A percentile compares a stretch with the other conserved stretches of the same genome.
Evolutionary conservation across 2,329 filamentous ascomycete species (phyloP).

Genomic region (Cytospora piceicola): DNA sequence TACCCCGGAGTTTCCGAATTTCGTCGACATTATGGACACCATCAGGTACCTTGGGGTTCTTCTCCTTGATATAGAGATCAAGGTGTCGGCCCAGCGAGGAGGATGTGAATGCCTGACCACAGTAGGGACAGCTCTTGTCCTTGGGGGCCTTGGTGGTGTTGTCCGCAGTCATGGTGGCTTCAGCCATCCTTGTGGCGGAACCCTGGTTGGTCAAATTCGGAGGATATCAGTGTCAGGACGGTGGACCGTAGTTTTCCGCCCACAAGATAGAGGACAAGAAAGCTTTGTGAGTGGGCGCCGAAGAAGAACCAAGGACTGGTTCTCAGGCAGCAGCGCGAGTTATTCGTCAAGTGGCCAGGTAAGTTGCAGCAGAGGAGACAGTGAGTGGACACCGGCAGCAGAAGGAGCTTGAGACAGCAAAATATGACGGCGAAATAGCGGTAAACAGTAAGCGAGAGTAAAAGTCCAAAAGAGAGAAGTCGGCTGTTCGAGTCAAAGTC

Average conservation of each 20-base stretch:
- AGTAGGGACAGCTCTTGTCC: slow-evolving; percentile 88
- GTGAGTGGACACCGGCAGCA: not conserved
- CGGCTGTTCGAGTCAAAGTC: not conserved
- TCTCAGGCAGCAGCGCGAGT: not conserved
- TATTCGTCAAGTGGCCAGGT: not conserved
- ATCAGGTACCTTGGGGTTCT: slow-evolving; percentile 86
- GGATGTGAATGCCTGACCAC: slow-evolving; percentile 86
- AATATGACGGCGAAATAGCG: not conserved
- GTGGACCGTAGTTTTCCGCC: slow-evolving; percentile 12
- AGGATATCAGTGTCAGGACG: slow-evolving; percentile 4
- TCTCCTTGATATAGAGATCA: slow-evolving; percentile 91
- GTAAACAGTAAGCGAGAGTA: not conserved
- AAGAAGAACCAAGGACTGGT: not conserved
- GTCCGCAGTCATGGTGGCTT: slow-evolving; percentile 41
- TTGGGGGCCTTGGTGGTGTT: slow-evolving; percentile 63
- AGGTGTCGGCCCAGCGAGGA: slow-evolving; percentile 92
- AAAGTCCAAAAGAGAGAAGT: slow-evolving; percentile 1
- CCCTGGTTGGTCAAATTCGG: slow-evolving; percentile 13
- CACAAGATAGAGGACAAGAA: slow-evolving; percentile 1
- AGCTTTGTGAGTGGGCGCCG: slow-evolving; percentile 7
- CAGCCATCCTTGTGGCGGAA: slow-evolving; percentile 35
- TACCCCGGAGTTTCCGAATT: slow-evolving; percentile 80
- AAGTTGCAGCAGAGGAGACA: slow-evolving; percentile 3
- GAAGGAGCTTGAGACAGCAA: not conserved
- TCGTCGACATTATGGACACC: slow-evolving; percentile 89